Conservation (phyloP, 192 early-diverging fungal species). For the Piromyces finnis region DNA sequence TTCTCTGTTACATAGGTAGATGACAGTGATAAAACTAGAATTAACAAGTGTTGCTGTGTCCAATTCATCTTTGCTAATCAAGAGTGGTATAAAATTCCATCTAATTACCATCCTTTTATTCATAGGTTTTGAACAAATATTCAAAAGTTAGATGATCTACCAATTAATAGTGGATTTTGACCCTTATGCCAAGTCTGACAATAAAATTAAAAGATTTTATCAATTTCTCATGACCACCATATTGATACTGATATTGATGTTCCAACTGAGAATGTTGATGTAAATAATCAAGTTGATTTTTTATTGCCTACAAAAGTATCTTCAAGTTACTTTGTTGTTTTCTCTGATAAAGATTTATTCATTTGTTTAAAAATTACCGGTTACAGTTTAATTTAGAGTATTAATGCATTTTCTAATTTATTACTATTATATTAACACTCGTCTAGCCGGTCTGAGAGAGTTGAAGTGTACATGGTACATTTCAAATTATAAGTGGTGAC, state of each 20-base stretch:
- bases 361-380: conserved; percentile 33
- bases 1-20: conserved; percentile 33
- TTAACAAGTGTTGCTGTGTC: conserved; percentile 33
- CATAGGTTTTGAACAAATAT: conserved; percentile 32
- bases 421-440: too few species aligned
- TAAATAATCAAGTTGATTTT: conserved; percentile 26
- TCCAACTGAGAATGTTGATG: conserved; percentile 29
- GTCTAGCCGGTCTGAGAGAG: too few species aligned
- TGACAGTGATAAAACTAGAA: conserved; percentile 21
- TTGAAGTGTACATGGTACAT: too few species aligned
- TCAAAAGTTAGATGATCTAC: conserved; percentile 35
- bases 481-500: too few species aligned
- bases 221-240: conserved; percentile 32
- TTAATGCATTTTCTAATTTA: too few species aligned
- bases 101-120: conserved; percentile 31
- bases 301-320: conserved; percentile 31
- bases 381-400: conserved; percentile 34
- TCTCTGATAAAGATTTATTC: conserved; percentile 27
- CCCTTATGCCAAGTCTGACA: conserved; percentile 23
- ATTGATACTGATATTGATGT: conserved; percentile 30
- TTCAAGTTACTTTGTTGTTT: conserved; percentile 20
- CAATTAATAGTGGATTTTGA: conserved; percentile 31
- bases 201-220: conserved; percentile 30
- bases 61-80: conserved; percentile 36
- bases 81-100: conserved; percentile 34